Evolutionary conservation across 1,284 basidiomycete species (phyloP), one percentile per base, ranked within the genome.

Genomic region (Porphyrellus sp.): DNA sequence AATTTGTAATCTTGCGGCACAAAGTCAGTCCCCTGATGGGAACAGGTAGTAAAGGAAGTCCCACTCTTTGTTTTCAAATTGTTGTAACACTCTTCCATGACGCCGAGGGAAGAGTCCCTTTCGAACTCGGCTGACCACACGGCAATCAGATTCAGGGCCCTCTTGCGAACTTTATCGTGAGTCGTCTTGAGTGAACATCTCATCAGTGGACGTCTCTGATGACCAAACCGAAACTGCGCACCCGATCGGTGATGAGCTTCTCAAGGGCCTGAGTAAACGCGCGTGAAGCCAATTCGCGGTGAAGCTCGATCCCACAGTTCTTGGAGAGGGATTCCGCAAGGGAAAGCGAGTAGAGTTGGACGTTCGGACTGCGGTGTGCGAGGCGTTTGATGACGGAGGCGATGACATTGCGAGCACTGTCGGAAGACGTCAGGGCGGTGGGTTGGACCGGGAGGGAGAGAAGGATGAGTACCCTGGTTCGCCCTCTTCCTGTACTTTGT

Each of bases 261-360:
- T 93, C 89, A 47, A 99, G 73, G 1, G 89, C 89, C 59, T 89
- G 84, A 0, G 93, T 98, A 75, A 98, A 99, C 8, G 91, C 89
- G 46, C 91, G 81, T 30, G 89, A 91, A 0, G 93, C 88, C 49
- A 99, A 80, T 72, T 99, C 96, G 48, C 88, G 81, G 66, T 95
- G 86, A 8, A 97, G 75, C 18, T 85, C 77, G 58, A 89, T 78
- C 6, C 85, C 84, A 63, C 92, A 91, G 72, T 99, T 99, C 80
- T 97, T 98, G 40, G 89, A 87, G 9, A 98, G 77, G 0, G 92
- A 83, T 67, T 96, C 94, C 3, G 85, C 81, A 13, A 97, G 78
- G 30, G 91, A 79, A n/a, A 99, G 82, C 9, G 94, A 83, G 65
- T 96, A 98, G 1, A 98, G 80, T 72, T 99, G 97, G 1, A 99